phyloP scores from a whole-genome alignment of 805 yeast species.

The Kazachstania bromeliacearum region DNA sequence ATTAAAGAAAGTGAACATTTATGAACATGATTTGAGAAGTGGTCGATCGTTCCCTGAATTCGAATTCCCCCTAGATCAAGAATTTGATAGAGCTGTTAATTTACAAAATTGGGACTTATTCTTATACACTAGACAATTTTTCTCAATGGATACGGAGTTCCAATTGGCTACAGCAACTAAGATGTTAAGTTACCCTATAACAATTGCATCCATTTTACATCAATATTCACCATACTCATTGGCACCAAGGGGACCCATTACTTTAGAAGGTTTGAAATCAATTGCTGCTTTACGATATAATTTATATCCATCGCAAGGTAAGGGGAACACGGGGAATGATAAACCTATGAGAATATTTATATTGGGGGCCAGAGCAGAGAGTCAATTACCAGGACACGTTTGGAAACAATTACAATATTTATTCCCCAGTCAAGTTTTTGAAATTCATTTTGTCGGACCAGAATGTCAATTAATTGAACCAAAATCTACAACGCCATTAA shows the following conservation, averaged over 20 bases:
- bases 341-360: conserved; percentile 86
- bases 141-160: conserved; percentile 95
- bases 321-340: conserved; percentile 44
- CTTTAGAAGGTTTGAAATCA: conserved; percentile 89
- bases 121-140: conserved; percentile 85
- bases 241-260: conserved; percentile 77
- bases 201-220: conserved; percentile 77
- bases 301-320: conserved; percentile 50
- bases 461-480: conserved; percentile 45
- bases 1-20: conserved; percentile 79
- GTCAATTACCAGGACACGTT: conserved; percentile 87
- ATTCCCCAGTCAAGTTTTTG: conserved; percentile 75
- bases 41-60: conserved; percentile 95
- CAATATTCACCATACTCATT: conserved; percentile 76
- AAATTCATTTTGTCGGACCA: conserved; percentile 91
- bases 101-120: conserved; percentile 86
- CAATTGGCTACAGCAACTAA: conserved; percentile 93
- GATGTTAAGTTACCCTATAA: conserved; percentile 86
- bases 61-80: conserved; percentile 80
- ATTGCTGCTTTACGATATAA: conserved; percentile 89
- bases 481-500: conserved; percentile 51
- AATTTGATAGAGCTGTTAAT: conserved; percentile 65
- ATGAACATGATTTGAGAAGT: conserved; percentile 89
- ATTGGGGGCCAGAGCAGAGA: conserved; percentile 88
- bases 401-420: conserved; percentile 89